Base-by-base conservation (phyloP, 2,329 filamentous ascomycete genomes). In the Calonectria pauciramosa region DNA sequence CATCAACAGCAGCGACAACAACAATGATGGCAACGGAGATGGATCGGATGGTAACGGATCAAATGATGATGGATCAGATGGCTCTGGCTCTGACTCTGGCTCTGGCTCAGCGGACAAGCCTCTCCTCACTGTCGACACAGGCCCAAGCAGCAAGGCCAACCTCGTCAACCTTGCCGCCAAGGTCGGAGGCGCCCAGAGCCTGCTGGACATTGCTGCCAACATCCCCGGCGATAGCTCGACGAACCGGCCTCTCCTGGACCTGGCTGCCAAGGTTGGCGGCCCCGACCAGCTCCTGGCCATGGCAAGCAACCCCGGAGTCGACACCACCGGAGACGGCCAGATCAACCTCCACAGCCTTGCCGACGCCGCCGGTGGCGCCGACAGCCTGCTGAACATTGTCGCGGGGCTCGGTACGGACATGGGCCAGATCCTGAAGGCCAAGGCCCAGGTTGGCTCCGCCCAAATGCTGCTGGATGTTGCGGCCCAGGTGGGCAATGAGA, bases 311-410 rank as follows among this genome's bases (percentile, higher is more conserved):
- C 66, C 28, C 0, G 36, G 26, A 9, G 2, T 20, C 16, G 51
- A 68, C n/a, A 52, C 65, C 3, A 56, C 36, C 23, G 66, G 66
- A 26, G 66, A 68, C 26, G 66, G 66, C 10, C 36, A 44, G 26
- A 23, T 10, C 36, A 68, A 59, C 28, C 18, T 68, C 5, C 26
- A 23, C 3, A 41, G 38, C 5, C 51, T 68, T 23, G 49, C 51
- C 23, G 51, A 41, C 14, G 51, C 51, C 8, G 66, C 66, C 16
- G 66, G 66, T 26, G 51, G 66, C 10, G 16, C 66, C 13, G 36
- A 59, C 23, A 59, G n/a, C 2, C 51, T 68, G 2, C 13, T 68
- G 18, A 4, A 59, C 23, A 30, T 59, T 11, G 36, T 44, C 2
- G 51, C 56, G 23, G 47, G 34, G 9, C 26, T 68, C 26, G 49